phyloP scores from a whole-genome alignment of 2,329 filamentous ascomycete genomes.

The Thielaviopsis musarum region DNA sequence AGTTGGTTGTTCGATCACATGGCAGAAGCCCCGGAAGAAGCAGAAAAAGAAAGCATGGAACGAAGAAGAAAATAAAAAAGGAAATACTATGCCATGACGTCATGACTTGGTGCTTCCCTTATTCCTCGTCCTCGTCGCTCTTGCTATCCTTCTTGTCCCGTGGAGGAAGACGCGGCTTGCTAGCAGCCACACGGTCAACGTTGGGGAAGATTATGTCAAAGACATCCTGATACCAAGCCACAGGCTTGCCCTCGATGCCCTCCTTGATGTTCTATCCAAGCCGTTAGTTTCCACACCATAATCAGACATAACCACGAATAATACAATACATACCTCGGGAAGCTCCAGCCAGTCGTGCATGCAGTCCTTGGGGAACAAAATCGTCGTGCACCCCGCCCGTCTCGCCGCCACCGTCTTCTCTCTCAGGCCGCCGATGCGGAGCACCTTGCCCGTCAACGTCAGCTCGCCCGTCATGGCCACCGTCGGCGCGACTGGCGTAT shows the following conservation, averaged over 20 bases:
- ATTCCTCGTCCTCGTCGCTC: conserved; percentile 20
- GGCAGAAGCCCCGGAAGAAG: neutral
- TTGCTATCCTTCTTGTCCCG: conserved; percentile 28
- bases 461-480: conserved; percentile 97
- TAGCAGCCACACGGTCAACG: conserved; percentile 56
- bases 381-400: conserved; percentile 77
- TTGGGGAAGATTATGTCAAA: conserved; percentile 81
- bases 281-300: conserved; percentile 3
- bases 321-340: conserved; percentile 59
- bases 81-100: neutral
- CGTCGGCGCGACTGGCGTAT: conserved; percentile 62
- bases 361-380: conserved; percentile 92
- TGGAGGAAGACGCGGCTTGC: conserved; percentile 34
- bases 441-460: conserved; percentile 89
- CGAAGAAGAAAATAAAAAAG: neutral
- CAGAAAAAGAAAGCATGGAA: conserved; percentile 5
- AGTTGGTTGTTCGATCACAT: neutral
- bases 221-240: conserved; percentile 86
- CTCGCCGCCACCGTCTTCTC: conserved; percentile 96
- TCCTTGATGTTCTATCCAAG: conserved; percentile 80
- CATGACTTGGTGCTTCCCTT: neutral
- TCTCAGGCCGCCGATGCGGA: conserved; percentile 80
- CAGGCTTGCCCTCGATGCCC: conserved; percentile 79
- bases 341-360: conserved; percentile 94
- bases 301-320: neutral